phyloP scores from a whole-genome alignment of 164 flowering plant genomes.

The Nelumbo lutea region DNA sequence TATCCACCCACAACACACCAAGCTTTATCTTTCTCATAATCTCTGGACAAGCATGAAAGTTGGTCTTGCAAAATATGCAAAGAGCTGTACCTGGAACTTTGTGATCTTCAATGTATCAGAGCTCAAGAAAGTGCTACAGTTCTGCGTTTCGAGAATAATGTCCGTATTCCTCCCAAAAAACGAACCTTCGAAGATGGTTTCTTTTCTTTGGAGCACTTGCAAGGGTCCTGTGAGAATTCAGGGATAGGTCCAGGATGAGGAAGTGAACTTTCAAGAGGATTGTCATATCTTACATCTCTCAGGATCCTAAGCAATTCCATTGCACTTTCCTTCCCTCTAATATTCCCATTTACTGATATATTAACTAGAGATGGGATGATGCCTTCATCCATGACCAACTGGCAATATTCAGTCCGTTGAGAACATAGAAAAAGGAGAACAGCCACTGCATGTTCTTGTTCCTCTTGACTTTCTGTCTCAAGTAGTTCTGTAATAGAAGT shows the following conservation, averaged over 20 bases:
- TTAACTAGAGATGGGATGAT: constrained; percentile 50
- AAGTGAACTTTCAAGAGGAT: constrained; percentile 20
- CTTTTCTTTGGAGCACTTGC: constrained; percentile 14
- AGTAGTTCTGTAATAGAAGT: constrained; percentile 52
- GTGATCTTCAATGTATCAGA: neutral
- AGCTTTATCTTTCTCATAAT: neutral
- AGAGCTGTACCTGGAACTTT: neutral
- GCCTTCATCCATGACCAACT: constrained; percentile 66
- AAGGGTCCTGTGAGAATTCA: constrained; percentile 8
- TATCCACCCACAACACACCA: constrained; percentile 1
- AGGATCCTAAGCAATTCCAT: constrained; percentile 53
- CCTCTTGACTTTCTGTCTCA: constrained; percentile 44
- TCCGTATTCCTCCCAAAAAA: constrained; percentile 23
- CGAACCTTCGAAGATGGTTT: constrained; percentile 22
- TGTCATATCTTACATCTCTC: constrained; percentile 26
- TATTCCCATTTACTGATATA: constrained; percentile 55
- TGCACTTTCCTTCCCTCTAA: constrained; percentile 49
- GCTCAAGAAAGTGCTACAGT: constrained; percentile 11
- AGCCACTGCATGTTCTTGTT: constrained; percentile 63
- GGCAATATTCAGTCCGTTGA: constrained; percentile 46
- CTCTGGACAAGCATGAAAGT: neutral
- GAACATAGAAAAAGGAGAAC: constrained; percentile 66
- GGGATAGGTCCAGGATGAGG: constrained; percentile 10
- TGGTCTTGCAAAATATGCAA: neutral
- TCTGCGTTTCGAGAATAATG: constrained; percentile 17